Evolutionary conservation across 2,329 filamentous ascomycete genomes (phyloP).

Genomic region (Lachnellula willkommii): DNA sequence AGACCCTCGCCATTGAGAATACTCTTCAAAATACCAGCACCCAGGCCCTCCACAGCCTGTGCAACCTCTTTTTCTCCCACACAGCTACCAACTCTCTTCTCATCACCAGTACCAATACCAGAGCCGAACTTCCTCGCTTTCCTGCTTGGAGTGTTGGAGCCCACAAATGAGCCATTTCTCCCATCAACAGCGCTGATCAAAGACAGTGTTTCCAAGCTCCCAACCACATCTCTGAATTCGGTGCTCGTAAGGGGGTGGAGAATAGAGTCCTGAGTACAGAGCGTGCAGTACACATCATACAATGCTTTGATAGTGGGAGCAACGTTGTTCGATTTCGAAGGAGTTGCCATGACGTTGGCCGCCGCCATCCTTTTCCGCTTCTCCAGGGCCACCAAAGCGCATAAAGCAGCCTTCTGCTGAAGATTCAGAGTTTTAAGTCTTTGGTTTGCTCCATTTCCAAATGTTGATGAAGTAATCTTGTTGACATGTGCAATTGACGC

Average conservation of each 20-base stretch:
- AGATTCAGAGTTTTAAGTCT: constrained; percentile 83
- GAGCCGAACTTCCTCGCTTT: constrained; percentile 52
- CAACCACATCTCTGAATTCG: constrained; percentile 90
- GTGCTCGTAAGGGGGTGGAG: constrained; percentile 84
- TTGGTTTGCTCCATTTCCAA: constrained; percentile 82
- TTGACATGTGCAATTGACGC: constrained; percentile 89
- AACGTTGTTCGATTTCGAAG: constrained; percentile 53
- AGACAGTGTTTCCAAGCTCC: constrained; percentile 82
- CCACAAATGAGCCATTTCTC: constrained; percentile 61
- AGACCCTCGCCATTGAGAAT: constrained; percentile 48
- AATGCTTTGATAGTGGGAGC: constrained; percentile 80
- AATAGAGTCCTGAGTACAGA: constrained; percentile 84
- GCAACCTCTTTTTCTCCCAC: constrained; percentile 76
- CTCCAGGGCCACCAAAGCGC: constrained; percentile 81
- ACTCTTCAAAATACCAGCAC: constrained; percentile 55
- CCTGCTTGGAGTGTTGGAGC: constrained; percentile 65
- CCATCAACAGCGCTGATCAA: constrained; percentile 67
- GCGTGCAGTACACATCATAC: constrained; percentile 73
- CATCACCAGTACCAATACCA: constrained; percentile 55
- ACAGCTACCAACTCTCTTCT: constrained; percentile 72
- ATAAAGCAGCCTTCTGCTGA: constrained; percentile 93
- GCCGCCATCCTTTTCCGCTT: constrained; percentile 58
- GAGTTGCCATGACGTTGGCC: constrained; percentile 43
- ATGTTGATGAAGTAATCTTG: constrained; percentile 81
- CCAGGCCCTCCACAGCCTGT: constrained; percentile 60